Evolutionary conservation across 2,329 filamentous ascomycete genomes (phyloP).

Genomic region (Erysiphe neolycopersici): DNA sequence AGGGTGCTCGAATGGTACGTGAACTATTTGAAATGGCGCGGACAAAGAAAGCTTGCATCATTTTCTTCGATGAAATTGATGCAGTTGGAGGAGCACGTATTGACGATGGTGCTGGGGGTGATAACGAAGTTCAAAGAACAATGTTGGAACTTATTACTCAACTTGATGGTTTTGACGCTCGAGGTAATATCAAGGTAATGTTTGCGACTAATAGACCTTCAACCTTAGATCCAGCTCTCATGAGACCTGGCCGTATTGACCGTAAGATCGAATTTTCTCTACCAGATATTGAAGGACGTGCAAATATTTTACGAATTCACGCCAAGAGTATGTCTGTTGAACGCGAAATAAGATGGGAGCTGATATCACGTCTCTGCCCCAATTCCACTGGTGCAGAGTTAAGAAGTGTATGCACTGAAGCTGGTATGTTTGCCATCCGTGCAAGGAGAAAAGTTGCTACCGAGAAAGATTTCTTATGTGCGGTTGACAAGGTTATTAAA

Average conservation of each 20-base stretch:
- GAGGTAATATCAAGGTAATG: conserved; percentile 97
- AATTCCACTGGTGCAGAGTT: conserved; percentile 93
- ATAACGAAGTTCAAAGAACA: conserved; percentile 96
- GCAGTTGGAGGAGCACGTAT: conserved; percentile 98
- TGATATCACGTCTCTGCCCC: conserved; percentile 88
- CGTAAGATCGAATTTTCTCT: conserved; percentile 97
- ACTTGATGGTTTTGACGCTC: conserved; percentile 99
- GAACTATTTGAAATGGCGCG: conserved; percentile 98
- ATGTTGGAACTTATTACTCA: conserved; percentile 92
- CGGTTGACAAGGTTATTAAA: conserved; percentile 99
- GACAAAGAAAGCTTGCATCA: conserved; percentile 93
- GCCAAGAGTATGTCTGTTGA: conserved; percentile 99
- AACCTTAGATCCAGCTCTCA: conserved; percentile 79
- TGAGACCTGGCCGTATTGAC: conserved; percentile 85
- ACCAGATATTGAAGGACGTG: conserved; percentile 85
- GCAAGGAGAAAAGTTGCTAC: conserved; percentile 89
- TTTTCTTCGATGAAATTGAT: conserved; percentile 99
- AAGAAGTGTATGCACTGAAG: conserved; percentile 88
- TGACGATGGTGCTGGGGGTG: conserved; percentile 91
- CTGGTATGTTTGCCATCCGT: conserved; percentile 94
- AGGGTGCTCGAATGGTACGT: conserved; percentile 94
- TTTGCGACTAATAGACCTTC: conserved; percentile 99
- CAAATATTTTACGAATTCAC: conserved; percentile 93
- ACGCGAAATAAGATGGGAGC: conserved; percentile 94
- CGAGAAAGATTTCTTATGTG: conserved; percentile 94